Conservation (phyloP, 163 green algal species). For the Scenedesmus sp. region DNA sequence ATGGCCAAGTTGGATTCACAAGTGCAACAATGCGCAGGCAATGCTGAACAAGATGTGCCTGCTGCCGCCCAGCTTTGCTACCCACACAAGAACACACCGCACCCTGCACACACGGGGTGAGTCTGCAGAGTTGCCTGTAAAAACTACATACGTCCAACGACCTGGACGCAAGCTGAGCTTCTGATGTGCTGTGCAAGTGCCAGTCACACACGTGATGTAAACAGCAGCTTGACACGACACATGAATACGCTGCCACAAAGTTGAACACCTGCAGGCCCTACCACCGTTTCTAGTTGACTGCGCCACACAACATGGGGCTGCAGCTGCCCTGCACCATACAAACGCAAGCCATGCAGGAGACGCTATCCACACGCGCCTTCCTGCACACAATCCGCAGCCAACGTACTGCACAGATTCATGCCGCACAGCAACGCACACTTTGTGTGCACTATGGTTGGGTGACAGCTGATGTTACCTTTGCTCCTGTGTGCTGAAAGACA, state of each 20-base stretch:
- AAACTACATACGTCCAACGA: not conserved
- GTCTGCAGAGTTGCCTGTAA: not conserved
- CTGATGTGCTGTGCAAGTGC: not conserved
- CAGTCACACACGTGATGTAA: not conserved
- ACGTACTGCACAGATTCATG: not conserved
- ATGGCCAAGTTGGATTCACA: not conserved
- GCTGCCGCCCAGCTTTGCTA: not conserved
- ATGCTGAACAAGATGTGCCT: not conserved
- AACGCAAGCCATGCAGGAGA: not conserved
- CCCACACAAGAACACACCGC: not conserved
- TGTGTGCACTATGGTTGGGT: not conserved
- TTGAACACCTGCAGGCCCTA: not conserved
- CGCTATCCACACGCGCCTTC: not conserved
- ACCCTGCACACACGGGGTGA: not conserved
- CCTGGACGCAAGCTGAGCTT: not conserved
- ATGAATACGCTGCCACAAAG: not conserved
- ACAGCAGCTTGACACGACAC: not conserved
- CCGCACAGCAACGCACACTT: not conserved
- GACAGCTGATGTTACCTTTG: not conserved
- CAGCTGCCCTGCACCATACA: not conserved
- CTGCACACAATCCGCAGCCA: not conserved
- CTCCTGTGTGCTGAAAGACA: not conserved
- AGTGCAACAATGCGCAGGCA: not conserved
- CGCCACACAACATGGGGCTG: not conserved
- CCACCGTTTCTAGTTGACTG: not conserved